Conservation (phyloP, 768 basidiomycete species). For the Hydnomerulius pinastri region DNA sequence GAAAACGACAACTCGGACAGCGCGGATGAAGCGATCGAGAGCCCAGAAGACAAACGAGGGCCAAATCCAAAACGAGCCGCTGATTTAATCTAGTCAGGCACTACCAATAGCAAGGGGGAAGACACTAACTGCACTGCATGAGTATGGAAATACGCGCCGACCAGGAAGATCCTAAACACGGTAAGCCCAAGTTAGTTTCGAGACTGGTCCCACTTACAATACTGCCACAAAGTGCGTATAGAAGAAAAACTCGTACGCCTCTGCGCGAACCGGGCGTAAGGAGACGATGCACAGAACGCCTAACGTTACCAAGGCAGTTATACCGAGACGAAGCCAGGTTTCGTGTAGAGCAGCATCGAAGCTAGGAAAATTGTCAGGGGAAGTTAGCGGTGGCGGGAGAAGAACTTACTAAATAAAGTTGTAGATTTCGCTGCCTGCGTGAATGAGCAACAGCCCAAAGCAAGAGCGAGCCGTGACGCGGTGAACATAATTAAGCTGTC, state of each 20-base stretch:
- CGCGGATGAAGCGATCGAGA: constrained; percentile 52
- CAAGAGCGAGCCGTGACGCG: constrained; percentile 50
- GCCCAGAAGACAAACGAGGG: constrained; percentile 34
- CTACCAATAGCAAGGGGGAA: not conserved
- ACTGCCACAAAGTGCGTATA: constrained; percentile 46
- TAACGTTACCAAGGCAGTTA: constrained; percentile 40
- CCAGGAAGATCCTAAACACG: constrained; percentile 30
- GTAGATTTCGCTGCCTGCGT: constrained; percentile 33
- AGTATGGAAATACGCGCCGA: constrained; percentile 46
- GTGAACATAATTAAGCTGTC: constrained; percentile 46
- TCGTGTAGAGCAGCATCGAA: not conserved
- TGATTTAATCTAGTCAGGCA: constrained; percentile 2
- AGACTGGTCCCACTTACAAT: constrained; percentile 31
- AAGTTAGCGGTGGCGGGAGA: not conserved
- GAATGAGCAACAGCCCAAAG: constrained; percentile 50
- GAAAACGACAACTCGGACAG: constrained; percentile 43
- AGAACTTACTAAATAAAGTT: constrained; percentile 1
- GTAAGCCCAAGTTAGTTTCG: constrained; percentile 2
- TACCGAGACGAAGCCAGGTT: constrained; percentile 33
- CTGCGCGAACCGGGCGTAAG: constrained; percentile 47
- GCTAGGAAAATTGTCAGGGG: constrained; percentile 2
- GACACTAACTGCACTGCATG: constrained; percentile 16
- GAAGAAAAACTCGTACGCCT: constrained; percentile 55
- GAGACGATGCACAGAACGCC: constrained; percentile 48
- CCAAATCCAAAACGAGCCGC: constrained; percentile 31